Percentiles rank a stretch among this genome's conserved stretches.
Evolutionary conservation across 352 stramenopile species (phyloP).

Genomic region (Phytophthora pluvialis): DNA sequence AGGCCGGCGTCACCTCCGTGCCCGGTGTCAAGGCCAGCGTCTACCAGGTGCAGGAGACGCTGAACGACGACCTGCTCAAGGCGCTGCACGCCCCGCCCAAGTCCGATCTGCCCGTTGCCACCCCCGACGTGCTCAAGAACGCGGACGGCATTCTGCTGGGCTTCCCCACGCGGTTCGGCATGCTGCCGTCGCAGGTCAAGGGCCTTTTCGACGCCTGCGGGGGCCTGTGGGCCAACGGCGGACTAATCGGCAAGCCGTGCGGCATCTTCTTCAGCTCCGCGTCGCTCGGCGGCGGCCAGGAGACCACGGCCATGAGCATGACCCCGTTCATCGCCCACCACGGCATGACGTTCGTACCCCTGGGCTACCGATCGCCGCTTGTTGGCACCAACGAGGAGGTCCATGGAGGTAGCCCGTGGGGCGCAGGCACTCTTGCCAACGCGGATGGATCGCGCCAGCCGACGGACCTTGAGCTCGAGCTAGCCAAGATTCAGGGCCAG

Average conservation of each 20-base stretch:
- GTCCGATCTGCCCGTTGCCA: slow-evolving; percentile 58
- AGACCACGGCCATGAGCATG: slow-evolving; percentile 80
- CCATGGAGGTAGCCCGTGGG: slow-evolving; percentile 74
- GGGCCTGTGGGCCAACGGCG: slow-evolving; percentile 72
- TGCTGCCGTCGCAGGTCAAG: slow-evolving; percentile 84
- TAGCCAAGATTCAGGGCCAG: slow-evolving; percentile 76
- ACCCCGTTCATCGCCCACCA: slow-evolving; percentile 86
- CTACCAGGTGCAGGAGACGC: slow-evolving; percentile 80
- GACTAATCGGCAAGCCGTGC: slow-evolving; percentile 77
- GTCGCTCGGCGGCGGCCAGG: slow-evolving; percentile 79
- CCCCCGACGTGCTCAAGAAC: slow-evolving; percentile 62
- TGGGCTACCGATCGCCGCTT: slow-evolving; percentile 59
- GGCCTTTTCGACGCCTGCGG: slow-evolving; percentile 82
- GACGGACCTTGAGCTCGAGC: slow-evolving; percentile 73
- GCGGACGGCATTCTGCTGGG: slow-evolving; percentile 87
- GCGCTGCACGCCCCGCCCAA: slow-evolving; percentile 78
- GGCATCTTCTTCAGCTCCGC: slow-evolving; percentile 82
- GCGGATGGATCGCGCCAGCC: slow-evolving; percentile 77
- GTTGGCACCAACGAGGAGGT: slow-evolving; percentile 63
- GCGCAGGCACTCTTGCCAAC: slow-evolving; percentile 78
- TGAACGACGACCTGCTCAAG: slow-evolving; percentile 71
- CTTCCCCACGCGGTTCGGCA: slow-evolving; percentile 83
- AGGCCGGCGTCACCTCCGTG: slow-evolving; percentile 60
- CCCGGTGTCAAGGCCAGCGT: slow-evolving; percentile 60
- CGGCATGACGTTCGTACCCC: slow-evolving; percentile 88